phyloP scores from a whole-genome alignment of 805 yeast genomes.

The Cephaloascus albidus region DNA sequence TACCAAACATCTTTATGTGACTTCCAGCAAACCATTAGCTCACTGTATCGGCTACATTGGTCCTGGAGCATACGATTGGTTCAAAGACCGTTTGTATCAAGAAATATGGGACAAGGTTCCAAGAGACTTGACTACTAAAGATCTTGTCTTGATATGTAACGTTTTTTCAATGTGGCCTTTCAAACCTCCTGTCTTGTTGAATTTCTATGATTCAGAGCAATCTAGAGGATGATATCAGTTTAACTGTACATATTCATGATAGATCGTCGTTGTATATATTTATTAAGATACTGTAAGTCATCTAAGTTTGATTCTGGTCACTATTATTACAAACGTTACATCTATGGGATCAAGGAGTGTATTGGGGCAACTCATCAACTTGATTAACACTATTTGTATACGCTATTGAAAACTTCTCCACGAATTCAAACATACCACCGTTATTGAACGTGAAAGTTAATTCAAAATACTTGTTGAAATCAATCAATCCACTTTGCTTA shows the following conservation, averaged over 20 bases:
- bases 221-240: no score
- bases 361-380: conserved; percentile 36
- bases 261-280: no score
- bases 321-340: no score
- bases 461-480: conserved; percentile 24
- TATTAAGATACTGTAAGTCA: no score
- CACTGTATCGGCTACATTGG: conserved; percentile 52
- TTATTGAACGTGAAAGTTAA: conserved; percentile 31
- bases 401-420: conserved; percentile 18
- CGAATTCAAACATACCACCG: conserved; percentile 38
- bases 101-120: conserved; percentile 35
- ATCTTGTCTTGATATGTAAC: conserved; percentile 41
- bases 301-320: no score
- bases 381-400: conserved; percentile 26
- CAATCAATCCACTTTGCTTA: conserved; percentile 22
- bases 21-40: conserved; percentile 30
- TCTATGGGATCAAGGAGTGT: conserved; percentile 15
- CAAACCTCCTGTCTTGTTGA: conserved; percentile 44
- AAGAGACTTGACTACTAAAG: conserved; percentile 40
- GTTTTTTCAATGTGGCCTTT: conserved; percentile 75
- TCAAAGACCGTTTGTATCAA: conserved; percentile 19
- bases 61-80: conserved; percentile 68
- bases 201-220: conserved; percentile 1
- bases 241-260: no score
- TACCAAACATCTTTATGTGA: conserved; percentile 47